Evolutionary conservation across 306 rosid genomes (phyloP).

Genomic region (Cicer pinnatifidum): DNA sequence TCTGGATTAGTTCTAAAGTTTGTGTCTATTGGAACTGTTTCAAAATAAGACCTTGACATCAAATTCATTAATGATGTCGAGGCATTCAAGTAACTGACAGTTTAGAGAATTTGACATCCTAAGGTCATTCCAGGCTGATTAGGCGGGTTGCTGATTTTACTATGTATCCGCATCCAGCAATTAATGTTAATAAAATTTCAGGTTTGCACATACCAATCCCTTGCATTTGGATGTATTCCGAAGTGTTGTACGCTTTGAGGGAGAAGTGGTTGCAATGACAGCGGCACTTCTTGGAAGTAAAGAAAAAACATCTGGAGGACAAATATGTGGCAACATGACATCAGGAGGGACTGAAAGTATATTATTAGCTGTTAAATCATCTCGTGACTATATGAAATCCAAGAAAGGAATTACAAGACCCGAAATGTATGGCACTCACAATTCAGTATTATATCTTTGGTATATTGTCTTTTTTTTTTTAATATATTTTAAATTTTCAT

Average conservation of each 20-base stretch:
- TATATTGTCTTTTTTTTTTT: constrained; percentile 31
- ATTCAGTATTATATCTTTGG: constrained; percentile 24
- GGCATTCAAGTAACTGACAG: constrained; percentile 18
- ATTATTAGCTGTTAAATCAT: constrained; percentile 83
- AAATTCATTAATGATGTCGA: constrained; percentile 30
- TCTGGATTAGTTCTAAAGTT: constrained; percentile 15
- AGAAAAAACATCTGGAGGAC: constrained; percentile 78
- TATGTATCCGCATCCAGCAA: constrained; percentile 30
- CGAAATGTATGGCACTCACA: constrained; percentile 69
- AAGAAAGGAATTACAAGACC: constrained; percentile 82
- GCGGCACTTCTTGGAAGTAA: constrained; percentile 86
- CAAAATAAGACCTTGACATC: constrained; percentile 9
- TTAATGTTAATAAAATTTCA: constrained; percentile 50
- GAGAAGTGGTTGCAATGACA: constrained; percentile 97
- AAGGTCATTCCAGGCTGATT: constrained; percentile 35
- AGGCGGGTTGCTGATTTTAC: constrained; percentile 12
- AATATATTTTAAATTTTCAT: constrained; percentile 34
- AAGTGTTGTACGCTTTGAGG: constrained; percentile 82
- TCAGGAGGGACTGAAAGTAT: constrained; percentile 99
- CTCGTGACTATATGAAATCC: constrained; percentile 92
- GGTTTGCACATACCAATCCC: constrained; percentile 99
- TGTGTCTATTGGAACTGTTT: constrained; percentile 21
- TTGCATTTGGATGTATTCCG: constrained; percentile 91
- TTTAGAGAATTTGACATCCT: constrained; percentile 18
- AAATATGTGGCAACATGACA: constrained; percentile 97